Percentiles rank a stretch among this genome's conserved stretches.
Evolutionary conservation across 2,329 filamentous ascomycete species (phyloP).

Genomic region (Colletotrichum plurivorum): DNA sequence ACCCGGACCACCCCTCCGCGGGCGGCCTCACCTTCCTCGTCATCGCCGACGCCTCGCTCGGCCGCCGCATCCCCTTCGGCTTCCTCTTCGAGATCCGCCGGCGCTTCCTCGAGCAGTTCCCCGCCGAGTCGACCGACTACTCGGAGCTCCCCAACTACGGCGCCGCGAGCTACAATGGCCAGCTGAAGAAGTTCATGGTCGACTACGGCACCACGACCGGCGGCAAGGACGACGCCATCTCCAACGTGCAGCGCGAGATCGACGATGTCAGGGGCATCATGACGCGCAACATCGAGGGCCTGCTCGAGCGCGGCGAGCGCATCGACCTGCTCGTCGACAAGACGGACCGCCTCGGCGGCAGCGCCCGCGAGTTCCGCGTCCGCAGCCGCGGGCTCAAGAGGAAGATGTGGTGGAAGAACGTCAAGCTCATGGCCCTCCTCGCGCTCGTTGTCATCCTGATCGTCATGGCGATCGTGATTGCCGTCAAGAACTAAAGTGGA

Average conservation of each 20-base stretch:
- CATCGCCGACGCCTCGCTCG: slow-evolving; percentile 84
- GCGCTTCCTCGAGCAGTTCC: slow-evolving; percentile 83
- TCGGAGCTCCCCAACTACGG: slow-evolving; percentile 88
- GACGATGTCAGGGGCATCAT: slow-evolving; percentile 94
- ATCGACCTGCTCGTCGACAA: slow-evolving; percentile 97
- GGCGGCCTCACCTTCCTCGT: slow-evolving; percentile 94
- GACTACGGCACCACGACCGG: slow-evolving; percentile 85
- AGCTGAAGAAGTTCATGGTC: slow-evolving; percentile 83
- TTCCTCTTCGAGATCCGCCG: slow-evolving; percentile 93
- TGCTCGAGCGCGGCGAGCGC: slow-evolving; percentile 90
- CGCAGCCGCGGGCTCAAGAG: slow-evolving; percentile 88
- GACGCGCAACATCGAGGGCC: slow-evolving; percentile 93
- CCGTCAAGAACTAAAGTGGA: slow-evolving; percentile 60
- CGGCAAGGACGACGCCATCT: slow-evolving; percentile 84
- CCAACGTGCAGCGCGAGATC: slow-evolving; percentile 89
- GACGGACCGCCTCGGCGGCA: slow-evolving; percentile 91
- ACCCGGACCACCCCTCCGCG: slow-evolving; percentile 70
- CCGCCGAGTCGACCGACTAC: slow-evolving; percentile 78
- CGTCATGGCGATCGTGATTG: slow-evolving; percentile 68
- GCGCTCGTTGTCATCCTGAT: slow-evolving; percentile 76
- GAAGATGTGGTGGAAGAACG: slow-evolving; percentile 99
- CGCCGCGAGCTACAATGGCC: slow-evolving; percentile 86
- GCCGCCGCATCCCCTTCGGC: slow-evolving; percentile 91
- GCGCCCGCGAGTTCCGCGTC: slow-evolving; percentile 90
- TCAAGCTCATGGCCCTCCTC: slow-evolving; percentile 90